Percentiles rank a stretch among this genome's conserved stretches.
Evolutionary conservation across 352 stramenopile species (phyloP).

Genomic region (Pythium scleroteichum): DNA sequence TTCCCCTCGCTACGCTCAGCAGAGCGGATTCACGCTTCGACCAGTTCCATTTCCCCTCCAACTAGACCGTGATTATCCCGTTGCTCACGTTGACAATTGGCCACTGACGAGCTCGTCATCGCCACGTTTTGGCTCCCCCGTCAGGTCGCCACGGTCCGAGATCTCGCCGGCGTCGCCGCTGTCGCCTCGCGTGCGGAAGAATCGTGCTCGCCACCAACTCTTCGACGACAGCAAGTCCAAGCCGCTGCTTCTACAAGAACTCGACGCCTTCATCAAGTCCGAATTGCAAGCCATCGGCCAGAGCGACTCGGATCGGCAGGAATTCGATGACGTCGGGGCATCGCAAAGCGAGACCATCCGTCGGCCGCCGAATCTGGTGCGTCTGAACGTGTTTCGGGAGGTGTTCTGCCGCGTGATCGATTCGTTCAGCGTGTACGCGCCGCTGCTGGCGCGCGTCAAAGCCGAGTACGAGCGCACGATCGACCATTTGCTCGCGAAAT

Average conservation of each 20-base stretch:
- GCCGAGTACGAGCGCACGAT: slow-evolving; percentile 63
- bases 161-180: slow-evolving; percentile 11
- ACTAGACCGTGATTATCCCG: slow-evolving; percentile 19
- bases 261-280: slow-evolving; percentile 14
- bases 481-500: slow-evolving; percentile 30
- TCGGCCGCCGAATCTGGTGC: slow-evolving; percentile 30
- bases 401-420: slow-evolving; percentile 54
- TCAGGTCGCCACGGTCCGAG: not conserved
- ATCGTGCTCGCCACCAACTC: slow-evolving; percentile 19
- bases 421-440: slow-evolving; percentile 65
- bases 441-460: slow-evolving; percentile 59
- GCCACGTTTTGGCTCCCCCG: not conserved
- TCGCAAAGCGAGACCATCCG: not conserved
- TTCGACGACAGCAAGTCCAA: slow-evolving; percentile 28
- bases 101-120: slow-evolving; percentile 19
- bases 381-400: slow-evolving; percentile 59
- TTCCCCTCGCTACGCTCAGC: slow-evolving; percentile 1
- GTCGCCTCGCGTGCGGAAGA: slow-evolving; percentile 22
- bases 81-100: slow-evolving; percentile 27
- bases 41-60: slow-evolving; percentile 9
- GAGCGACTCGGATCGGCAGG: not conserved
- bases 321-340: not conserved
- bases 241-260: slow-evolving; percentile 25
- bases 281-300: slow-evolving; percentile 11
- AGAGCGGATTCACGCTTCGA: not conserved